These are phyloP conservation scores for Fusarium sp. DNA, from an alignment of 2,329 filamentous ascomycete species.

Conservation along the genomic window DNA sequence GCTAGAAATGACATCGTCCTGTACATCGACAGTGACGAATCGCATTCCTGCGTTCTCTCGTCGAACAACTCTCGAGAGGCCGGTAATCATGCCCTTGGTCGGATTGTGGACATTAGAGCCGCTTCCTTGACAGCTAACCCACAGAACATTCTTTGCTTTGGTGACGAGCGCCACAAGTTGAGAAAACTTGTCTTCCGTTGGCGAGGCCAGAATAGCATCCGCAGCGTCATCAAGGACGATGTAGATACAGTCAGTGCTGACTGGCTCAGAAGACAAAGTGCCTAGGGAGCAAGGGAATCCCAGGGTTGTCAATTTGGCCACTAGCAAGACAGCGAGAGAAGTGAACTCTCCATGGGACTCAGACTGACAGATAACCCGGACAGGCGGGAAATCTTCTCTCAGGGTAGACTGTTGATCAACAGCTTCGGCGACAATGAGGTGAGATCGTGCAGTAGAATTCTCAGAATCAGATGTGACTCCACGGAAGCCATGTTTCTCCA, in stretches of 20 bases:
- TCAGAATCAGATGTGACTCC: background rate
- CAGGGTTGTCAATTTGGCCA: background rate
- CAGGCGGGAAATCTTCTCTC: background rate
- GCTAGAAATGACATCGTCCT: slow-evolving; percentile 19
- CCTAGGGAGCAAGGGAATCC: slow-evolving; percentile 8
- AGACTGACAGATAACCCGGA: slow-evolving; percentile 17
- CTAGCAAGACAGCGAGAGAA: slow-evolving; percentile 6
- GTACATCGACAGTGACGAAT: slow-evolving; percentile 32
- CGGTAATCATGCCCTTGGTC: slow-evolving; percentile 31
- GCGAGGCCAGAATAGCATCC: slow-evolving; percentile 6
- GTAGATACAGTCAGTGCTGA: slow-evolving; percentile 10
- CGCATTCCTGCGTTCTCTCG: slow-evolving; percentile 31
- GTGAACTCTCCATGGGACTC: slow-evolving; percentile 5
- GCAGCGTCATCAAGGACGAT: slow-evolving; percentile 19
- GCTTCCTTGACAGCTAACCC: slow-evolving; percentile 21
- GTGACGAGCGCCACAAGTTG: slow-evolving; percentile 13
- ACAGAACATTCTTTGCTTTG: slow-evolving; percentile 15
- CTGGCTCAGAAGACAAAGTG: background rate
- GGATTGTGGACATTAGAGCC: slow-evolving; percentile 4
- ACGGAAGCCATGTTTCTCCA: slow-evolving; percentile 10
- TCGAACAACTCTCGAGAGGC: slow-evolving; percentile 33
- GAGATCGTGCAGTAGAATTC: background rate
- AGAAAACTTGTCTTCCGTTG: slow-evolving; percentile 4
- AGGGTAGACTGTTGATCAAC: background rate
- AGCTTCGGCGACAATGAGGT: background rate